phyloP scores from a whole-genome alignment of 768 basidiomycete genomes.

The Termitomyces sp. region DNA sequence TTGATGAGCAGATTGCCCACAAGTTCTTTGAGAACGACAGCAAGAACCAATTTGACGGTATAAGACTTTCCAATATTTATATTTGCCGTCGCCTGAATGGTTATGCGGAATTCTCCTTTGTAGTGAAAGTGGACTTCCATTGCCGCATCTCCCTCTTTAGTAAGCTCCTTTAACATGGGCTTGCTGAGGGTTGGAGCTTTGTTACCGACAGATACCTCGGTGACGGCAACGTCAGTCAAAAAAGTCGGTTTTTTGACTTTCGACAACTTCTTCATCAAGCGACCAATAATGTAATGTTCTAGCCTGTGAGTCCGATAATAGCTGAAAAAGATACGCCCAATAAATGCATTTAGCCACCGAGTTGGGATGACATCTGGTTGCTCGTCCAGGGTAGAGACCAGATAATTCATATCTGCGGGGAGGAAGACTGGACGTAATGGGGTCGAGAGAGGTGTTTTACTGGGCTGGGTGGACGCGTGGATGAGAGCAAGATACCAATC shows the following conservation, averaged over 20 bases:
- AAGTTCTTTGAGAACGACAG: constrained; percentile 81
- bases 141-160: constrained; percentile 87
- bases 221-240: constrained; percentile 79
- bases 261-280: constrained; percentile 89
- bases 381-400: constrained; percentile 83
- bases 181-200: constrained; percentile 85
- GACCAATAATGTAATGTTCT: constrained; percentile 80
- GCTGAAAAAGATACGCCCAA: constrained; percentile 91
- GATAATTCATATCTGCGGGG: constrained; percentile 72
- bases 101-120: constrained; percentile 86
- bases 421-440: constrained; percentile 66
- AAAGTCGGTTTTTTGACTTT: constrained; percentile 89
- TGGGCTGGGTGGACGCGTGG: constrained; percentile 63
- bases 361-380: constrained; percentile 96
- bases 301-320: constrained; percentile 80
- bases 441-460: constrained; percentile 54
- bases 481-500: constrained; percentile 90
- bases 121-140: constrained; percentile 82
- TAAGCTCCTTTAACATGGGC: constrained; percentile 97
- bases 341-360: constrained; percentile 94
- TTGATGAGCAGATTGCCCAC: constrained; percentile 89
- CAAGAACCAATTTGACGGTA: constrained; percentile 83
- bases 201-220: constrained; percentile 85
- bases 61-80: constrained; percentile 88
- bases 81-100: constrained; percentile 83